These are phyloP conservation scores for Termitomyces sp. DNA, from an alignment of 768 basidiomycete species.

Conservation along the genomic window DNA sequence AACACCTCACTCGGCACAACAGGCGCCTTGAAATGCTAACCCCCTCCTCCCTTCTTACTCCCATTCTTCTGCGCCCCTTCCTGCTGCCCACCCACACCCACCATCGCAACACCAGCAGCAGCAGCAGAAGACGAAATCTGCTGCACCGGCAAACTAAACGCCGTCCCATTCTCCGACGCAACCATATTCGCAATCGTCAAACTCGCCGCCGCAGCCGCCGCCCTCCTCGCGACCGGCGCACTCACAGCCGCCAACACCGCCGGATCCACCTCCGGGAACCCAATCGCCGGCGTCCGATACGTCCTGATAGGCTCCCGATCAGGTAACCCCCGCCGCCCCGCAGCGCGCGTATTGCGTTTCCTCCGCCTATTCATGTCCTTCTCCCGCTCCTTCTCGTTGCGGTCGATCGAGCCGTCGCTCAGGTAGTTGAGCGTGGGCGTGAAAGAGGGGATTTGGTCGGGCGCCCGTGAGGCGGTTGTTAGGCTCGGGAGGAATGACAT, in stretches of 20 bases:
- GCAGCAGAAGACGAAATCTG: too few species aligned
- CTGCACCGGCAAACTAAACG: conserved; percentile 42
- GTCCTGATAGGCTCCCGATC: conserved; percentile 93
- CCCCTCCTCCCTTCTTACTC: not conserved
- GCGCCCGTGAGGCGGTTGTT: conserved; percentile 59
- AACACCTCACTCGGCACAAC: conserved; percentile 47
- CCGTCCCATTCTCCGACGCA: conserved; percentile 81
- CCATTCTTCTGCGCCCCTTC: conserved; percentile 8
- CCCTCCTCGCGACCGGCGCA: conserved; percentile 69
- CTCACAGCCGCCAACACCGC: conserved; percentile 62
- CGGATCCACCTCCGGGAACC: conserved; percentile 75
- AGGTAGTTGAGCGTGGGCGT: conserved; percentile 89
- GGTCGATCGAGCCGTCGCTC: conserved; percentile 83
- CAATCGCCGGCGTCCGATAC: conserved; percentile 83
- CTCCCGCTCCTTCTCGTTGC: conserved; percentile 88
- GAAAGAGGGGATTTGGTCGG: conserved; percentile 72
- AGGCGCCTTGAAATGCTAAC: conserved; percentile 61
- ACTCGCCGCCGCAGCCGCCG: conserved; percentile 81
- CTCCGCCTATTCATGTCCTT: conserved; percentile 85
- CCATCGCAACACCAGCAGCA: conserved; percentile 9
- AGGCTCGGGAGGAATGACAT: conserved; percentile 86
- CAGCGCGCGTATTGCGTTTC: conserved; percentile 79
- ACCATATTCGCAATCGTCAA: conserved; percentile 89
- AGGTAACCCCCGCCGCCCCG: conserved; percentile 78
- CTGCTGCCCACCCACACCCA: conserved; percentile 18